Base-by-base conservation (phyloP, 2,329 filamentous ascomycete genomes). In the Zymoseptoria pseudotritici region DNA sequence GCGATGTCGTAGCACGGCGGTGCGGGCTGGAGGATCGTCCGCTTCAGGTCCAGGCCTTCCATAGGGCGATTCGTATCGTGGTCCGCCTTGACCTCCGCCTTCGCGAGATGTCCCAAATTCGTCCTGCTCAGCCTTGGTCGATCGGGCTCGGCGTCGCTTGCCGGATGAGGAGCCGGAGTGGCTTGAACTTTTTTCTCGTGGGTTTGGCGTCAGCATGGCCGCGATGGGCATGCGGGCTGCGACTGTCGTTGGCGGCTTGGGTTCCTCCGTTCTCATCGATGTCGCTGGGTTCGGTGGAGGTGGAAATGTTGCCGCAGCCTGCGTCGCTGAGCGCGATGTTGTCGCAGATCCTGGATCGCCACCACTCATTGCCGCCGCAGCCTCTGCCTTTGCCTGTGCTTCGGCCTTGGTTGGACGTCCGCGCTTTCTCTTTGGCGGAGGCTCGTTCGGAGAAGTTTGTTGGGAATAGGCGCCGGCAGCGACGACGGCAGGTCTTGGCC, bases 361-460 rank as follows among this genome's bases (percentile, higher is more conserved):
- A 46, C 52, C 52, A 13, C 22, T 29, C 52, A 29, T 19, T 72
- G 70, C 46, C 13, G 63, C 66, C 11, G 62, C 64, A 56, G 75
- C 75, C 56, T 75, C 73, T 31, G 74, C 76, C 67, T 76, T 76
- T 57, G 74, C 74, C 59, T 78, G 73, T 49, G 75, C 73, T 65
- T 79, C 76, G 58, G 75, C 77, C 61, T 79, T 80, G 3, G 78
- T 78, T 7, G 78, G 78, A 57, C 78, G 71, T 29, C 78, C 78
- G 57, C 78, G 73, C 66, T 79, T 79, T 64, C 78, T 77, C 65
- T 79, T 79, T 0, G 68, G 61, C 24, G 69, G 67, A 11, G 62
- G 69, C 51, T 72, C 70, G 21, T 63, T 64, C 21, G 68, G 56
- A 26, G 68, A 63, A 19, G 67, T 17, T 6, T 20, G 55, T 36